Base-by-base conservation (phyloP, 805 yeast species). In the Cyberlindnera euphorbiae region DNA sequence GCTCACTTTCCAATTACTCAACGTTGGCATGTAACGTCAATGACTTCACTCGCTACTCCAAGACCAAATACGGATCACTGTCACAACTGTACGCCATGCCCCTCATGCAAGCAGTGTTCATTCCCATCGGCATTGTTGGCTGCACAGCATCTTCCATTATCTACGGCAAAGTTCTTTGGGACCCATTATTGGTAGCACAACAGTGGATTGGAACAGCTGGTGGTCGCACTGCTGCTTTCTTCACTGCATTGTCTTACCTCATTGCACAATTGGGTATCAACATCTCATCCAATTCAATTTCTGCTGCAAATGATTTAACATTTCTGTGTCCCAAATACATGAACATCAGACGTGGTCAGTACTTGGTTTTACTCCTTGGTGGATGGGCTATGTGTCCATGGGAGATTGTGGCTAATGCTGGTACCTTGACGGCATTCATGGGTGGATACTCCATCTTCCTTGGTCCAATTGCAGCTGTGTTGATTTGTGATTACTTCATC, bases 251-350 rank as follows among this genome's bases (percentile, higher is more conserved):
- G 29, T 80, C 79, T 0, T 81, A 85, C 56, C 79, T 82, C 12
- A 62, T 81, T 46, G 85, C 87, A 28, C 89, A 82, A 60, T 60
- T 82, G 38, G 89, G 87, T 53, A 79, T 85, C 16, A 83, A 83
- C 55, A 73, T 82, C 45, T 72, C 85, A 15, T 80, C 82, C 17
- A 79, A 79, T 59, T 75, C 82, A 17, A 64, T 79, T 35, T 74
- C 80, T 27, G 80, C 82, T 8, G 84, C 83, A 48, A 77, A 81
- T 3, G 86, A 79, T 56, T 71, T 75, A 65, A 72, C 83, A 4
- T 79, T 83, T 0, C 52, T 79, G 46, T 58, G 77, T 34, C 85
- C 86, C 26, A 72, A 70, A 41, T 79, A 64, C 57, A 62, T 79
- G 52, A 78, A 72, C 59, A 83, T 85, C 49, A 67, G 94, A 57